Conservation (phyloP, 2,329 filamentous ascomycete species). For the Colletotrichum eleusines region DNA sequence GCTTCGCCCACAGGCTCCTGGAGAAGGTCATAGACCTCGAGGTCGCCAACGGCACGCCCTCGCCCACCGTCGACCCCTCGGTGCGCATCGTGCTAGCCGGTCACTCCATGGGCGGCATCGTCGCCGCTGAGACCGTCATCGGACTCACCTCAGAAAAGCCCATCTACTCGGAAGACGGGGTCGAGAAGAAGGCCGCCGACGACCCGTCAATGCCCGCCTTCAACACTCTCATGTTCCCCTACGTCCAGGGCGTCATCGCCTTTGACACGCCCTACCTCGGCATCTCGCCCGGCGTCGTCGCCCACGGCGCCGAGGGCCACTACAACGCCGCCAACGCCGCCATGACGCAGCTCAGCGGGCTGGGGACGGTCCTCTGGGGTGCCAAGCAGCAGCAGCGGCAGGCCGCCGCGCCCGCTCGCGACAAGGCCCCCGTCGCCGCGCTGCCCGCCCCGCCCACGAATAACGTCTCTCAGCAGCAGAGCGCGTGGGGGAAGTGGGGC, state of each 20-base stretch:
- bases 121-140: conserved; percentile 89
- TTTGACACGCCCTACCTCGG: conserved; percentile 95
- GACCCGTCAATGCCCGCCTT: conserved; percentile 51
- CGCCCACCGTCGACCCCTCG: conserved; percentile 87
- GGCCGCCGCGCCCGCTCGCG: conserved; percentile 48
- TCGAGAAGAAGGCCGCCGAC: conserved; percentile 48
- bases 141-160: conserved; percentile 71
- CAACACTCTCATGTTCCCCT: conserved; percentile 88
- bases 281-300: conserved; percentile 84
- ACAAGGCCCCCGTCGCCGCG: conserved; percentile 52
- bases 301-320: conserved; percentile 87
- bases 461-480: conserved; percentile 49
- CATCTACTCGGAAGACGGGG: conserved; percentile 61
- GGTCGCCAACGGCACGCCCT: conserved; percentile 82
- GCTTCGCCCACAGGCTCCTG: conserved; percentile 71
- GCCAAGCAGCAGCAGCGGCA: conserved; percentile 50
- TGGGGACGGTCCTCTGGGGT: conserved; percentile 77
- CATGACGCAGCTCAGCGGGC: conserved; percentile 72
- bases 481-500: conserved; percentile 82
- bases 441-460: conserved; percentile 52
- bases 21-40: conserved; percentile 96
- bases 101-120: conserved; percentile 94
- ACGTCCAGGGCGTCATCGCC: conserved; percentile 88
- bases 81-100: conserved; percentile 86
- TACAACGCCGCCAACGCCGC: conserved; percentile 80